Evolutionary conservation across 2,329 filamentous ascomycete genomes (phyloP).

Genomic region (Clarireedia monteithiana): DNA sequence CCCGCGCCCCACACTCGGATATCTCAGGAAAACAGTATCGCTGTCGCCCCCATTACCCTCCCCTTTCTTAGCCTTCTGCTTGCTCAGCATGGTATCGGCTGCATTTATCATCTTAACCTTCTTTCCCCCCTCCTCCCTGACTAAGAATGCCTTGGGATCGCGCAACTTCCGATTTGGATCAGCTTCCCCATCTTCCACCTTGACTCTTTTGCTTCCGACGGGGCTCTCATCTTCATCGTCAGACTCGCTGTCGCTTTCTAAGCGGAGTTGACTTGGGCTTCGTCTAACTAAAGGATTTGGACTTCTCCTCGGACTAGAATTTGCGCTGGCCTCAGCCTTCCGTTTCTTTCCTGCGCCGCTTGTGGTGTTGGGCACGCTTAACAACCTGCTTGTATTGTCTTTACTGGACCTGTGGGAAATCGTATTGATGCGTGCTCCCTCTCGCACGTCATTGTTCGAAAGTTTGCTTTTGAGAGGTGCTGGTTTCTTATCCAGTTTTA

Average conservation of each 20-base stretch:
- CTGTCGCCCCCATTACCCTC: constrained; percentile 36
- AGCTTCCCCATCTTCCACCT: constrained; percentile 8
- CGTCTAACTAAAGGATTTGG: neutral
- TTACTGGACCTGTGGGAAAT: neutral
- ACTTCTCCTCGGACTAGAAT: neutral
- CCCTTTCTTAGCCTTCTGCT: constrained; percentile 42
- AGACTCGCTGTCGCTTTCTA: constrained; percentile 6
- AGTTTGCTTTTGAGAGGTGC: neutral
- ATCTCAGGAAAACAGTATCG: constrained; percentile 65
- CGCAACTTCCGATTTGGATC: constrained; percentile 24
- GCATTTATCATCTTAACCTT: constrained; percentile 46
- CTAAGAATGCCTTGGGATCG: constrained; percentile 21
- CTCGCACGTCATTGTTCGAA: neutral
- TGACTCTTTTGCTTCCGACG: constrained; percentile 13
- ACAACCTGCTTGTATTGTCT: neutral
- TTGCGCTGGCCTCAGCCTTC: constrained; percentile 1
- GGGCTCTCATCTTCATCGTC: neutral
- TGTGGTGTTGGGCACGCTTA: neutral
- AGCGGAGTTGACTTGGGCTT: constrained; percentile 1
- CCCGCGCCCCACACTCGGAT: constrained; percentile 64
- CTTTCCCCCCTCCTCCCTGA: constrained; percentile 13
- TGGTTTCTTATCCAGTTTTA: neutral
- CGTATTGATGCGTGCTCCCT: neutral
- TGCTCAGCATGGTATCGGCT: constrained; percentile 43
- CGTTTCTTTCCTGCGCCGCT: neutral